Evolutionary conservation across 371 early-diverging fungal species (phyloP), one percentile per base, ranked within the genome.

Genomic region (Rhizopus arrhizus): DNA sequence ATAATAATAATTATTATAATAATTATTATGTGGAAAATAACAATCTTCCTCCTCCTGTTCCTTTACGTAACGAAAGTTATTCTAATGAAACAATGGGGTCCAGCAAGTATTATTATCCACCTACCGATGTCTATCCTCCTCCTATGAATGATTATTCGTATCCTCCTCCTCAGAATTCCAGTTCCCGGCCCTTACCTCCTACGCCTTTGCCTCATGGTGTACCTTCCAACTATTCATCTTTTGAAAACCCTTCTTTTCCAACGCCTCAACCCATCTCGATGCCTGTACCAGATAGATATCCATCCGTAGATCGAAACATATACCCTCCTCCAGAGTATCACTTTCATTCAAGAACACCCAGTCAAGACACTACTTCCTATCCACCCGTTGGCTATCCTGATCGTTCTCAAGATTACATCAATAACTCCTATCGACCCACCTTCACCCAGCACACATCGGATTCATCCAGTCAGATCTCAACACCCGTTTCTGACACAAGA

Each of bases 161-260:
- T 22, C 22, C 22, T 22, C 22, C 22, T n/a, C 22, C 47, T 38
- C 53, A 36, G 10, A 16, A 12, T 9, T 5, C 12, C 3, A 41
- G 12, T 28, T n/a, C n/a, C 8, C 51, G 43, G 7, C 41, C 55
- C 34, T 45, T 50, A 51, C 60, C 55, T 33, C 42, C 59, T 36
- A 59, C 65, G 2, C 60, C 65, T 60, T 11, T 64, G 42, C 65
- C 59, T 40, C 65, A 65, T 29, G 41, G 65, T 45, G 64, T 64
- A 0, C 47, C 59, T 28, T 58, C 58, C 5, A 43, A 38, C 48
- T 48, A 22, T 8, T 29, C 48, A 9, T 48, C 16, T 29, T 28
- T 28, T 10, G 48, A 48, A 5, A 48, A 12, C 12, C 22, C 35
- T 16, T 0, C 48, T 40, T 51, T 29, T 51, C 55, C 29, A 55